Conservation (phyloP, 75 land plant species). For the Pinus taeda region DNA sequence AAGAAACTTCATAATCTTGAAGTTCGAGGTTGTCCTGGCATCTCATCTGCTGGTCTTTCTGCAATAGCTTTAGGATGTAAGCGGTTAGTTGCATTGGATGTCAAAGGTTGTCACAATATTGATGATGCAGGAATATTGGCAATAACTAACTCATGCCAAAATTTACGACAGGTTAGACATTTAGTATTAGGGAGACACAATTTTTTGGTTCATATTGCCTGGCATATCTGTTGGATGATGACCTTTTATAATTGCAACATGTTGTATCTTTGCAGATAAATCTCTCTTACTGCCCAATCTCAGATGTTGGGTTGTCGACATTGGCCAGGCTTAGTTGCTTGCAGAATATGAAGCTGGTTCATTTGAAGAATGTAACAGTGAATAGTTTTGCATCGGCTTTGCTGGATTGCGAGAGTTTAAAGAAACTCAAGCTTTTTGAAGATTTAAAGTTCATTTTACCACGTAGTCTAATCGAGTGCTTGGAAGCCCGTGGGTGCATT, state of each 20-base stretch:
- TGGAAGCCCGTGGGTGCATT: constrained; percentile 74
- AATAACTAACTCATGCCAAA: constrained; percentile 60
- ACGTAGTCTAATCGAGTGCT: constrained; percentile 39
- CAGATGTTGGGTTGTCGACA: constrained; percentile 75
- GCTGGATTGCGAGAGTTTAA: constrained; percentile 67
- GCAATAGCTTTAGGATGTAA: constrained; percentile 71
- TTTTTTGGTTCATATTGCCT: neutral
- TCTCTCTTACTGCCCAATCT: constrained; percentile 74
- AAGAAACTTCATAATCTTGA: constrained; percentile 60
- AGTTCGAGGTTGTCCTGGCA: constrained; percentile 61
- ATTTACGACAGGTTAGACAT: constrained; percentile 66
- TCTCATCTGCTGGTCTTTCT: constrained; percentile 68
- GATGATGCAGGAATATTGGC: constrained; percentile 69
- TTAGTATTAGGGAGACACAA: neutral
- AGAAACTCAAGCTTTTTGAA: constrained; percentile 74
- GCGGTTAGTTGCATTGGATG: constrained; percentile 59
- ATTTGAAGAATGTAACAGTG: constrained; percentile 58
- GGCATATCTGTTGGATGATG: neutral
- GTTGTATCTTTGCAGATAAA: constrained; percentile 56
- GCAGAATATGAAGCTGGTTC: constrained; percentile 72
- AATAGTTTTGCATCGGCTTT: constrained; percentile 66
- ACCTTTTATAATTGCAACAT: neutral
- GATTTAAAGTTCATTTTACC: constrained; percentile 44
- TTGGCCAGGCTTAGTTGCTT: constrained; percentile 69
- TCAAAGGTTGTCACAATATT: constrained; percentile 74